Base-by-base conservation (phyloP, 306 rosid species). In the Vigna hirtella region DNA sequence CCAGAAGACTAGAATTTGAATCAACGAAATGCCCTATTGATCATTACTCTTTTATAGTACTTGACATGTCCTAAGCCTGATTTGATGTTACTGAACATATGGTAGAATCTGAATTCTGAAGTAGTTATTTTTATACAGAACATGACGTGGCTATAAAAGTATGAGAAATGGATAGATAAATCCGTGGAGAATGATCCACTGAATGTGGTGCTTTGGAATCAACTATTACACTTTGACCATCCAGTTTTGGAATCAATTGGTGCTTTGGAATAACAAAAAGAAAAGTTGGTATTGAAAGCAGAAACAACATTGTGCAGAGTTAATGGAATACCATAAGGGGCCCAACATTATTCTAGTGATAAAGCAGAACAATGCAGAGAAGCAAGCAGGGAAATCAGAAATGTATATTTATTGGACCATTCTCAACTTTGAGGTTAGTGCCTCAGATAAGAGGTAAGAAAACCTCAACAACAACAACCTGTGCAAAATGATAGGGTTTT, bases 351-450 rank as follows among this genome's bases (percentile, higher is more conserved):
- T 62, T 58, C 0, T 45, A 58, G 42, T 20, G 22, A 64, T 16
- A 28, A 61, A 61, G 59, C 34, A 74, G 30, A 28, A 38, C 4
- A 40, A 18, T 5, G 77, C 34, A 74, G 30, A 43, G 57, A 26
- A 58, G 66, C 61, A 50, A 72, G 49, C 16, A 77, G 22, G 36
- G 34, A 22, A 45, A 45, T 45, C 49, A 45, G 49, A 45, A 10
- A 53, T 77, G 66, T 14, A 42, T 42, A 24, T 36, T 13, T 32
- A 53, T 71, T 77, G 75, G 70, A 76, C 32, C 14, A 1, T 69
- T 75, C 66, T 18, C 17, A 62, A 17, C 36, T 75, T 48, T 61
- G 51, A 45, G 79, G 50, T 56, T 57, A 42, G 77, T 56, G 42
- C 6, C 6, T 15, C 0, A 3, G 12, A 4, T 34, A 20, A 1